Evolutionary conservation across 2,329 filamentous ascomycete species (phyloP).

Genomic region (Fusarium pseudonygamai): DNA sequence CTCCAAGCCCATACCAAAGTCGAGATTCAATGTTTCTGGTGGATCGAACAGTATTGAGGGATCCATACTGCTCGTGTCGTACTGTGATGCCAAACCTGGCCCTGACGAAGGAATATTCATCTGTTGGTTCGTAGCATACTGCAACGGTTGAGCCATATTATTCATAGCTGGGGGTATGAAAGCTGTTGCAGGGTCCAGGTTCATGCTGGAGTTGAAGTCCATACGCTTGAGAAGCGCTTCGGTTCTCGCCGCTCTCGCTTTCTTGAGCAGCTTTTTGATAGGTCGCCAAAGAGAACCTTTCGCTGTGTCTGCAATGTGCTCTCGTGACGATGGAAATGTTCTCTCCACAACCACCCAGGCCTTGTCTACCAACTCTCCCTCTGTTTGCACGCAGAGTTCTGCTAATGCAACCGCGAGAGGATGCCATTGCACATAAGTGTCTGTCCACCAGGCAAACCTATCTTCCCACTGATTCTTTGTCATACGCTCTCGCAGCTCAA

Average conservation of each 20-base stretch:
- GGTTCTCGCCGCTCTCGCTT: constrained; percentile 55
- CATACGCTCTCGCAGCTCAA: constrained; percentile 53
- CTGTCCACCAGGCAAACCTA: constrained; percentile 59
- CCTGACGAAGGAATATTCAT: neutral
- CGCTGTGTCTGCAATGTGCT: constrained; percentile 59
- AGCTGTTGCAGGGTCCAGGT: neutral
- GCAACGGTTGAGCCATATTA: constrained; percentile 15
- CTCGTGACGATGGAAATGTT: constrained; percentile 55
- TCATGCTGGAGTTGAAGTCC: constrained; percentile 22
- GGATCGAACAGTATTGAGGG: constrained; percentile 45
- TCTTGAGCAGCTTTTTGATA: constrained; percentile 61
- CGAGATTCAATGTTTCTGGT: constrained; percentile 40
- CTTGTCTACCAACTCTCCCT: constrained; percentile 56
- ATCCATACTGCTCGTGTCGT: constrained; percentile 43
- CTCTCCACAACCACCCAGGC: constrained; percentile 61
- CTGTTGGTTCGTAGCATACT: constrained; percentile 7
- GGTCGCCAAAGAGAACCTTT: constrained; percentile 64
- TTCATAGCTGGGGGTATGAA: constrained; percentile 1
- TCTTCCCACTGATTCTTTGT: constrained; percentile 47
- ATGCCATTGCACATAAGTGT: constrained; percentile 65
- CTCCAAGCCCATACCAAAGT: constrained; percentile 35
- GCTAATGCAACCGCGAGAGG: constrained; percentile 62
- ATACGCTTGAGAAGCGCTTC: constrained; percentile 44
- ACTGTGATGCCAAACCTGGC: constrained; percentile 26
- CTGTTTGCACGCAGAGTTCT: constrained; percentile 60